phyloP scores from a whole-genome alignment of 2,329 filamentous ascomycete genomes.

The Penicillium hordei region DNA sequence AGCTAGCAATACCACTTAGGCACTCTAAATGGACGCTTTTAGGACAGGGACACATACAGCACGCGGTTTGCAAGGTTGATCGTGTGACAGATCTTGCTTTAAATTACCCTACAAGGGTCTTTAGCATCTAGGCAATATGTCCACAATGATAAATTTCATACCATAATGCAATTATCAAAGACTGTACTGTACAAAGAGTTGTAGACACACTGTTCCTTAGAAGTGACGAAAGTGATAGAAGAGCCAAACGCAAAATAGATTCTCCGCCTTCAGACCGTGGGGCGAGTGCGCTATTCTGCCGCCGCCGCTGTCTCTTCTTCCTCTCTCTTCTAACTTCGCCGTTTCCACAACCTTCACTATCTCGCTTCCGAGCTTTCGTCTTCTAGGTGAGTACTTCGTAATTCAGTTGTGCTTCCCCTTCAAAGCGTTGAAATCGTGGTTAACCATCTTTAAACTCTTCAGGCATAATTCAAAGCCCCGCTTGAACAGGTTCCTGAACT shows the following conservation, averaged over 20 bases:
- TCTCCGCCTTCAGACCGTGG: conserved; percentile 32
- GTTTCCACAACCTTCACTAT: conserved; percentile 4
- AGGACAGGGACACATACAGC: conserved; percentile 59
- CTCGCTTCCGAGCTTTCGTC: background rate
- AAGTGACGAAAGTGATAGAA: conserved; percentile 13
- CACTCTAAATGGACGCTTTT: background rate
- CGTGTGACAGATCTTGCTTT: conserved; percentile 69
- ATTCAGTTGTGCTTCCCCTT: background rate
- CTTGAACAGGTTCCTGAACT: background rate
- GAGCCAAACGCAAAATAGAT: conserved; percentile 39
- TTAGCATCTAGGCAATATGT: conserved; percentile 6
- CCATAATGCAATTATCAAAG: conserved; percentile 12
- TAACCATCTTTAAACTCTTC: background rate
- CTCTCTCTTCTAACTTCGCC: conserved; percentile 16
- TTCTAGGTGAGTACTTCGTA: conserved; percentile 4
- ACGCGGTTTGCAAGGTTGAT: conserved; percentile 80
- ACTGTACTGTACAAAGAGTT: background rate
- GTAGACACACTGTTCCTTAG: background rate
- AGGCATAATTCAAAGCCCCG: background rate
- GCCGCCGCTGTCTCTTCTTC: conserved; percentile 30
- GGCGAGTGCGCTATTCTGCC: conserved; percentile 27
- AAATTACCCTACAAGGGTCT: conserved; percentile 40
- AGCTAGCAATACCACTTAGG: background rate
- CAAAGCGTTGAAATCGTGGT: background rate
- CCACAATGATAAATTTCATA: background rate